These are phyloP conservation scores for Collariella sp. DNA, from an alignment of 495 filamentous ascomycete species.

Conservation along the genomic window DNA sequence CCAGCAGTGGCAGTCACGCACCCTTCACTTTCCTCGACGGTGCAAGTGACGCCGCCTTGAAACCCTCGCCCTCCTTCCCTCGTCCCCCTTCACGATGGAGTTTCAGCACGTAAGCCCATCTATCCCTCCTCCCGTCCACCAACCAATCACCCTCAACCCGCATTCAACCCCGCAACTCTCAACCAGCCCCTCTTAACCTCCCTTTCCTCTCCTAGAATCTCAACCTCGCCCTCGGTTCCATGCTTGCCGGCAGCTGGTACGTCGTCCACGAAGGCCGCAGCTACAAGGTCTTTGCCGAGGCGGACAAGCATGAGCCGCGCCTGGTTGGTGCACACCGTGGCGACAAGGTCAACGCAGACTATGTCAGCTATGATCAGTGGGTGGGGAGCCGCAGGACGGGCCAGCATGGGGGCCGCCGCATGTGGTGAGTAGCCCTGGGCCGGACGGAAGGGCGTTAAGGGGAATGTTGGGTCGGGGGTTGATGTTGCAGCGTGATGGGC, in stretches of 20 bases:
- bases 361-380: conserved; percentile 2
- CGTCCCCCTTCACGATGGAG: neutral
- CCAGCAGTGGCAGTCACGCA: neutral
- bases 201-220: neutral
- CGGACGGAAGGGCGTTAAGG: too few relatives aligned
- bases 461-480: too few relatives aligned
- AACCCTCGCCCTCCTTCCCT: neutral
- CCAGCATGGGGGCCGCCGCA: too few relatives aligned
- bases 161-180: neutral
- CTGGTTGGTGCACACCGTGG: neutral
- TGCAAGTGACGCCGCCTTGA: neutral
- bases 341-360: conserved; percentile 1
- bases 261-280: neutral
- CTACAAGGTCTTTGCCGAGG: conserved; percentile 1
- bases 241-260: conserved; percentile 3
- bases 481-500: too few relatives aligned
- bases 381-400: neutral
- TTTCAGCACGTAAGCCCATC: neutral
- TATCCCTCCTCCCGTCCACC: neutral
- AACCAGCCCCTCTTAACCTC: neutral
- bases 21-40: neutral
- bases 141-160: neutral
- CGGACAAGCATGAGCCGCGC: neutral
- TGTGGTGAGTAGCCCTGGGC: too few relatives aligned
- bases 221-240: neutral